A percentile compares a stretch with the other conserved stretches of the same genome.
Evolutionary conservation across 2,329 filamentous ascomycete genomes (phyloP).

Genomic region (Penicillium sp.): DNA sequence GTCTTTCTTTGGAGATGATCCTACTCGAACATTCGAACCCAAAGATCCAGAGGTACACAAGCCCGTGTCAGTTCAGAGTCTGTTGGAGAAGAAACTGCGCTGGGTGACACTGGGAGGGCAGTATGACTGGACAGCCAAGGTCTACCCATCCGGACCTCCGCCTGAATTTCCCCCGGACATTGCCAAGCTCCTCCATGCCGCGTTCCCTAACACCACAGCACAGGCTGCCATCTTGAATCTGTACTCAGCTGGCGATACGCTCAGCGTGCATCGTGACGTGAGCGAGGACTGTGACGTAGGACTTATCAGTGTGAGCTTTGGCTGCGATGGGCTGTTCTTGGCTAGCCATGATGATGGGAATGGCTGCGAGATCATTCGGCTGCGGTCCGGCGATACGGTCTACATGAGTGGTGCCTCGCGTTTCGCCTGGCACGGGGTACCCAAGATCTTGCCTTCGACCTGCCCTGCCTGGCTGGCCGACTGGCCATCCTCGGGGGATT

Average conservation of each 20-base stretch:
- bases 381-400: conserved; percentile 83
- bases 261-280: conserved; percentile 92
- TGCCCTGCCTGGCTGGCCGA: conserved; percentile 73
- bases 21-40: conserved; percentile 48
- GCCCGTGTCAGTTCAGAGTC: conserved; percentile 66
- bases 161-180: conserved; percentile 76
- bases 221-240: conserved; percentile 94
- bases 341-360: conserved; percentile 64
- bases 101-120: conserved; percentile 96
- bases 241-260: conserved; percentile 85
- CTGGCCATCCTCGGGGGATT: conserved; percentile 64
- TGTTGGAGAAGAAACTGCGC: conserved; percentile 77
- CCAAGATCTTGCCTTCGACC: conserved; percentile 76
- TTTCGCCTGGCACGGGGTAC: conserved; percentile 94
- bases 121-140: conserved; percentile 91
- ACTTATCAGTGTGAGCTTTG: conserved; percentile 81
- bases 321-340: conserved; percentile 88
- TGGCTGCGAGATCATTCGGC: conserved; percentile 55
- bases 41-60: conserved; percentile 75
- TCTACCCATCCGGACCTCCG: conserved; percentile 69
- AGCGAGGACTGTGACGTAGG: conserved; percentile 79
- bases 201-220: conserved; percentile 76
- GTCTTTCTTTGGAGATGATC: conserved; percentile 59
- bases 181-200: conserved; percentile 62
- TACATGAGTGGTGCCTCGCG: conserved; percentile 82